Evolutionary conservation across 257 asterid species (phyloP), one percentile per base, ranked within the genome.

Genomic region (Solanum lignicaule): DNA sequence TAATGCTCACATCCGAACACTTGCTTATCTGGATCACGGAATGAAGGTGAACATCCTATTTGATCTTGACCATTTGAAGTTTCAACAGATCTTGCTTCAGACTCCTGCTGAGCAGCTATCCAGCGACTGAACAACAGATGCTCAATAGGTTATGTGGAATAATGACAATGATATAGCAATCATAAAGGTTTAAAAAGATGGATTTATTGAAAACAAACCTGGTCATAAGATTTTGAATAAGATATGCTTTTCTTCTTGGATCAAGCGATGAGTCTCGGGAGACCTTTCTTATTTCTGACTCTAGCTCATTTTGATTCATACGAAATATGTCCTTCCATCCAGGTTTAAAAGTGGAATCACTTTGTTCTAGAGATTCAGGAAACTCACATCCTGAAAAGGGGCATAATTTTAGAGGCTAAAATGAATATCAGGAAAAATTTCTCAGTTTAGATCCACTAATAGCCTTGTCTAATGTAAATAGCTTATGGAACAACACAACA

Each of bases 271-370:
- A 93, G 90, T 97, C 98, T 32, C 96, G 94, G 89, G 99, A 94
- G 72, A 95, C 99, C 92, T 95, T 95, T 92, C 96, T 93, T 90
- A 97, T 94, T 95, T 97, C 99, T 32, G 98, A 95, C 91, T 95
- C 99, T 87, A 97, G 98, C 94, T 97, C 99, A 92, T 92, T 97
- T 94, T 97, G 99, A 89, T 97, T 97, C 99, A 97, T 97, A 79
- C 98, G 89, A 88, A 97, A 97, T 33, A 97, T 97, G 88, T 97
- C 99, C 83, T 95, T 94, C 99, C 99, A 97, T 88, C 99, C 99
- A 90, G 98, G 99, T 94, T 95, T 97, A 88, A 97, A 97, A 38
- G 95, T 95, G 62, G 86, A 86, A 79, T 97, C 98, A 85, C 83
- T 92, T 86, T 94, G 98, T 86, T 93, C 98, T 90, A 91, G 60